Evolutionary conservation across 2,329 filamentous ascomycete genomes (phyloP), one percentile per base, ranked within the genome.

Genomic region (Colletotrichum shisoi): DNA sequence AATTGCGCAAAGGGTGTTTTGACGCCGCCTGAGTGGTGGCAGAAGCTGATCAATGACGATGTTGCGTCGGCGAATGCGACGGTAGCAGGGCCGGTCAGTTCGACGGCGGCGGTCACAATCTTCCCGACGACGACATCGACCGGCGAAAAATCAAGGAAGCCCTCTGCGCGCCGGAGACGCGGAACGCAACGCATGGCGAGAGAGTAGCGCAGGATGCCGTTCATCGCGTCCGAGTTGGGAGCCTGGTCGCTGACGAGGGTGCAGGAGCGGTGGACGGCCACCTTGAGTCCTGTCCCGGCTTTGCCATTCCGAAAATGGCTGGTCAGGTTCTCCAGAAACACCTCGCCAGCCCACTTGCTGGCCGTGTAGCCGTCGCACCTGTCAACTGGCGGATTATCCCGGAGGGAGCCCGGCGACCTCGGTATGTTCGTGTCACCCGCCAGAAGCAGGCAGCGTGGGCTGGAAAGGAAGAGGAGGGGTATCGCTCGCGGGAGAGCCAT

Each of bases 311-410:
- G 27, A 5, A 4, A 4, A 27, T 27, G 2, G 45, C 37, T 6
- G 12, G 52, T 49, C 3, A 71, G 62, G 3, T 72, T 73, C 63
- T 76, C 74, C 0, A 79, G 71, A 13, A 74, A 69, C 19, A 62
- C 53, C 68, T 79, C 78, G 6, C 71, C 72, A 1, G 71, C 76
- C 78, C 77, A 79, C 63, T 77, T 77, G 0, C 74, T 70, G 0
- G 74, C 71, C 5, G 72, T 67, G 62, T 76, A 76, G 5, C 77
- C 77, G n/a, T 76, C 71, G 19, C 70, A 59, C 12, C 72, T 72
- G 58, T 74, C 69, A 1, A 59, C 65, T 0, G 73, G 69, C 4
- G 72, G 66, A n/a, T 40, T 57, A 12, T 59, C 4, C 8, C n/a
- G 27, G 27, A 27, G 27, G 27, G 27, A 27, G 27, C 27, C 27